Base-by-base conservation (phyloP, 2,329 filamentous ascomycete species). In the Alternaria alternata region DNA sequence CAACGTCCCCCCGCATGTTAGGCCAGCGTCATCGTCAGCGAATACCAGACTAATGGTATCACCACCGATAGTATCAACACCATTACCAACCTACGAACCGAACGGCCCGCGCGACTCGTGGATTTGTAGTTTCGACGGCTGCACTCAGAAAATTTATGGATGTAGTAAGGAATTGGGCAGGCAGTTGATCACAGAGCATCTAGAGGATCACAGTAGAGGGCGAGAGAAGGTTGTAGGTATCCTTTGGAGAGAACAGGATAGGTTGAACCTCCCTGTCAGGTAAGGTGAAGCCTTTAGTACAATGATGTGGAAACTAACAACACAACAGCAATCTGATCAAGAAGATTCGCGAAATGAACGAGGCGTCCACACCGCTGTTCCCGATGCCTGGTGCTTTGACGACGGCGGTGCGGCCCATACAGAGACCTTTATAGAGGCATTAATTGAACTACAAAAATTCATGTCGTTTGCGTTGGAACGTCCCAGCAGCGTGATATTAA, bases 41-140 rank as follows among this genome's bases (percentile, higher is more conserved):
- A 49, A 63, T 26, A 57, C 57, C 8, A 67, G 68, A 39, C 52
- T 66, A 6, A 48, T 38, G 8, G 47, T 72, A 7, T 41, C 65
- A 6, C 63, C 70, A 8, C 62, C 70, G 3, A 56, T 78, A 1
- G 59, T 78, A 28, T 73, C 74, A 1, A 75, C 73, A 5, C 72
- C 76, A 0, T 60, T 78, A 8, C 76, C 77, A 12, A 74, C 75
- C 7, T 75, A 74, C 58, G 64, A 71, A 39, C 53, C 79, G 3
- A 79, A 82, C 34, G 88, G 86, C 0, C 85, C 87, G 0, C 83
- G 87, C 59, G 85, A 89, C 54, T 87, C 87, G 0, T 93, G 90
- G 89, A 81, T 80, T 1, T 93, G 90, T 69, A 84, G 85, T 5
- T 83, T 89, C 62, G 85, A 87, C 11, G 88, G 85, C 24, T 93